These are phyloP conservation scores for Cystobasidium tubakii DNA, from an alignment of 768 basidiomycete species.

Conservation along the genomic window DNA sequence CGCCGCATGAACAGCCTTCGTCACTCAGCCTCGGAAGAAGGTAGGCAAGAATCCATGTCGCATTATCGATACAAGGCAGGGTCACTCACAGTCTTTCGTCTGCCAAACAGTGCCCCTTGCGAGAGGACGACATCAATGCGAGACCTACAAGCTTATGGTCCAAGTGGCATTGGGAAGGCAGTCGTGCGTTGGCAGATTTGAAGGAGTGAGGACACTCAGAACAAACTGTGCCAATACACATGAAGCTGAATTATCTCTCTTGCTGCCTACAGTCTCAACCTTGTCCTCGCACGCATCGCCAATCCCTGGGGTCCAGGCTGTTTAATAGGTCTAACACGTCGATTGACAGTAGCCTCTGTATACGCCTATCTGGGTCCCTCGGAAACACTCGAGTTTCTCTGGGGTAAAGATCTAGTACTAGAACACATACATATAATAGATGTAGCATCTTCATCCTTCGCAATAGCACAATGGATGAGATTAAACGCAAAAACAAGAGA, in stretches of 20 bases:
- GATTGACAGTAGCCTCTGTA: conserved; percentile 37
- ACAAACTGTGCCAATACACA: too few species aligned
- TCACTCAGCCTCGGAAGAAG: conserved; percentile 14
- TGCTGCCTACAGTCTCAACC: conserved; percentile 34
- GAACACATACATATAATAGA: conserved; percentile 38
- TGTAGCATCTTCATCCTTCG: conserved; percentile 32
- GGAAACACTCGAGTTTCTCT: conserved; percentile 43
- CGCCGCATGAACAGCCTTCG: conserved; percentile 9
- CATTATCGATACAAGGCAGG: too few species aligned
- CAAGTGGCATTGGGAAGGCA: conserved; percentile 26
- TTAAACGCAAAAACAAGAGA: conserved; percentile 9
- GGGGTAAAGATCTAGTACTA: conserved; percentile 38
- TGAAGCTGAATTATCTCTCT: neutral
- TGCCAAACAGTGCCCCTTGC: conserved; percentile 14
- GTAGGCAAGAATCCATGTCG: neutral
- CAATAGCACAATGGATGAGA: conserved; percentile 32
- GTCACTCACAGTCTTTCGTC: neutral
- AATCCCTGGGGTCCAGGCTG: neutral
- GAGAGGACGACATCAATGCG: conserved; percentile 12
- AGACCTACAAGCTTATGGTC: conserved; percentile 16
- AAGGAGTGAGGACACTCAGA: conserved; percentile 1
- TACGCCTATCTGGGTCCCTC: conserved; percentile 33
- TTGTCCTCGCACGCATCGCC: conserved; percentile 35
- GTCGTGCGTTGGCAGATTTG: conserved; percentile 26
- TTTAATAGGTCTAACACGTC: conserved; percentile 12